Evolutionary conservation across 768 basidiomycete genomes (phyloP), one percentile per base, ranked within the genome.

Genomic region (Trametes elegans): DNA sequence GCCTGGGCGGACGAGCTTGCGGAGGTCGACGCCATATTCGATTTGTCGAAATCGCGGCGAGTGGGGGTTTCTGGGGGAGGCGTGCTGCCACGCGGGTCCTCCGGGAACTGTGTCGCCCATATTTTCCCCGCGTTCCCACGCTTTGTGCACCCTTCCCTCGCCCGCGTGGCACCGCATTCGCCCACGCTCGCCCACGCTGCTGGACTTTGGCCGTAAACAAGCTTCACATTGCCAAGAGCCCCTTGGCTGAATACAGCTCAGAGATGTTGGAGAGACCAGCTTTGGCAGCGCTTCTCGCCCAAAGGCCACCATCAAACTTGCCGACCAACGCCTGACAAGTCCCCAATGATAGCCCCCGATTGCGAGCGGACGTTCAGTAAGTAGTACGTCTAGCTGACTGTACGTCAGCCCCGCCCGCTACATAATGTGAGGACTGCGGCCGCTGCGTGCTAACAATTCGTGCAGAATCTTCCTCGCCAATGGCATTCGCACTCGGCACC

Each of bases 1-100:
- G 60, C 36, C 49, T 61, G 51, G 48, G 70, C 59, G 51, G 66
- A 54, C 61, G 70, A 60, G 72, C 76, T 31, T 60, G 68, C 61
- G 52, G 53, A 42, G n/a, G 50, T 58, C 49, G 59, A 54, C 47
- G 57, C 57, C 57, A 59, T 53, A n/a, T 44, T 53, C 45, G 53
- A 57, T 61, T 62, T 63, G 57, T 59, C 23, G 61, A 51, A 62
- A 55, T 53, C 55, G 36, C n/a, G n/a, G 49, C 19, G 48, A 23
- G 55, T 63, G 64, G 64, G 66, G 65, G 62, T 62, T 59, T 54
- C 57, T 59, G 57, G 57, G 57, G 57, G 58, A 62, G 62, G 59
- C 58, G 64, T 46, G 53, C 41, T 23, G 27, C 41, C 49, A 35
- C 34, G 51, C 42, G 36, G 39, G 60, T 49, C 64, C 66, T 68